Evolutionary conservation across 176 grass and related monocot genomes (phyloP).

Genomic region (Metroxylon sagu): DNA sequence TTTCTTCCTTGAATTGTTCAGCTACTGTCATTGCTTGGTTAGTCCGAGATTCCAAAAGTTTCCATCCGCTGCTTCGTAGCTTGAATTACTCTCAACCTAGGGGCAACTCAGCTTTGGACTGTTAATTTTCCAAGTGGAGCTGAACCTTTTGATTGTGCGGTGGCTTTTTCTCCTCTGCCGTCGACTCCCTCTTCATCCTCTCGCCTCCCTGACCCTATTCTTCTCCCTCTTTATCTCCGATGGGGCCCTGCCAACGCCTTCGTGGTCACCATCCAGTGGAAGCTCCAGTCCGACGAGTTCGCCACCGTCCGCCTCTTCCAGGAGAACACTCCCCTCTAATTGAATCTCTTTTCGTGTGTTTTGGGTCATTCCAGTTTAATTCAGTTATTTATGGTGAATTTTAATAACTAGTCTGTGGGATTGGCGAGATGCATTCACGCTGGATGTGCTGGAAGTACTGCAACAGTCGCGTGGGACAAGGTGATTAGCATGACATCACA

Average conservation of each 20-base stretch:
- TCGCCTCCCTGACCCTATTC: conserved; percentile 51
- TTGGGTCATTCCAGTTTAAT: too few species aligned
- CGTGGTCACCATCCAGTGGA: conserved; percentile 62
- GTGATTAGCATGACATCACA: background rate
- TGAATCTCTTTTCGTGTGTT: too few species aligned
- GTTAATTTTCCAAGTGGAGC: too few species aligned
- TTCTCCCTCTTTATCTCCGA: conserved; percentile 58
- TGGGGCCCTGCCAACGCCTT: conserved; percentile 54
- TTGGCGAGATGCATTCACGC: conserved; percentile 93
- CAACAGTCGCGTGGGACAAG: conserved; percentile 97
- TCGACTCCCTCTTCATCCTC: conserved; percentile 44
- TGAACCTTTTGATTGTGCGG: background rate
- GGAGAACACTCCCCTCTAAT: conserved; percentile 78
- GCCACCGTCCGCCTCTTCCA: conserved; percentile 94
- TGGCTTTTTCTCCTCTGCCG: conserved; percentile 39
- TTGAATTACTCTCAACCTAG: too few species aligned
- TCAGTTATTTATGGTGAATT: background rate
- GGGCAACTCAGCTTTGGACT: too few species aligned
- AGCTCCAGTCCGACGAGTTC: conserved; percentile 89
- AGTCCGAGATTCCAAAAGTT: too few species aligned
- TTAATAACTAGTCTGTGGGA: background rate
- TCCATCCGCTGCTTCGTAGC: too few species aligned
- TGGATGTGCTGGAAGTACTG: conserved; percentile 96
- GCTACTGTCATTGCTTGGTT: too few species aligned
- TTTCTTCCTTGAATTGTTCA: too few species aligned